Conservation (phyloP, 257 asterid genomes). For the Nicotiana obtusifolia region DNA sequence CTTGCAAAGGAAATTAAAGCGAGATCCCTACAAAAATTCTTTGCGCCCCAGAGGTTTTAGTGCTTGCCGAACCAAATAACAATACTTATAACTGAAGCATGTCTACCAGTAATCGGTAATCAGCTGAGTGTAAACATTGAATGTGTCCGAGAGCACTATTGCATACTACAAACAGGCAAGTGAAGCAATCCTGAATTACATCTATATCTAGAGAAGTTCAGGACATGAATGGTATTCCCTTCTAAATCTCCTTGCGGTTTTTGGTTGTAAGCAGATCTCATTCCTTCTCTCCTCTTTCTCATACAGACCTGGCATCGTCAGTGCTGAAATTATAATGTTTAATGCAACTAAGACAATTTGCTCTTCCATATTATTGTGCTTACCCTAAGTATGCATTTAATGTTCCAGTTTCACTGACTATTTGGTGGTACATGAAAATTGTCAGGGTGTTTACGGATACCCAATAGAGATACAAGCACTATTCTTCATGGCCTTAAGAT, state of each 20-base stretch:
- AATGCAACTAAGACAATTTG: background rate
- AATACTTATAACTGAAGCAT: background rate
- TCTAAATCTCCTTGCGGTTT: background rate
- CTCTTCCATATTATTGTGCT: background rate
- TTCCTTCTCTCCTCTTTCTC: background rate
- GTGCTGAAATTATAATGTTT: background rate
- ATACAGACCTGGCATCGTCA: background rate
- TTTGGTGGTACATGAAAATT: background rate
- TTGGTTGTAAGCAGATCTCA: background rate
- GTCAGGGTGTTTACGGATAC: constrained; percentile 46
- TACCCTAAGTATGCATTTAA: background rate
- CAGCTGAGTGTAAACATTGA: background rate
- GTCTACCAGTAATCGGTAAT: background rate
- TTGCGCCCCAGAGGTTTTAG: background rate
- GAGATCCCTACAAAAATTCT: background rate
- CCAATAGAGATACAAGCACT: constrained; percentile 55
- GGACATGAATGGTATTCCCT: background rate
- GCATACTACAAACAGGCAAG: background rate
- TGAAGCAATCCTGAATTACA: background rate
- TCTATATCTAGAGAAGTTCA: background rate
- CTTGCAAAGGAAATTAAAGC: background rate
- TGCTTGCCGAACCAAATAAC: background rate
- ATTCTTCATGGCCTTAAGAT: constrained; percentile 51
- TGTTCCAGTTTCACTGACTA: background rate
- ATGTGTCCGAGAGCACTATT: background rate